Conservation (phyloP, 768 basidiomycete species). For the Suillus occidentalis region DNA sequence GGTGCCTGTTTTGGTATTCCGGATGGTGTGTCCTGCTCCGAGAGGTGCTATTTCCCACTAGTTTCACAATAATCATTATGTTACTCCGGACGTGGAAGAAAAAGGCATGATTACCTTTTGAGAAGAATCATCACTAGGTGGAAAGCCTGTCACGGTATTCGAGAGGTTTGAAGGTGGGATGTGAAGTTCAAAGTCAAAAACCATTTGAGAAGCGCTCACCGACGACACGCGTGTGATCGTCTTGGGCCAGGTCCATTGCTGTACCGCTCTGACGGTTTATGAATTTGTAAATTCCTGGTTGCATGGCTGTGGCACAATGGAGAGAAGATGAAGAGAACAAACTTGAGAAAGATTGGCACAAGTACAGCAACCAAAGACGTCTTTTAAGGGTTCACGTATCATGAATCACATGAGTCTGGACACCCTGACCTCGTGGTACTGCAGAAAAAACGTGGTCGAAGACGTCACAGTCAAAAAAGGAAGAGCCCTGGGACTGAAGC, state of each 20-base stretch:
- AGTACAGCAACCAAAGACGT: neutral
- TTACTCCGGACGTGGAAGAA: neutral
- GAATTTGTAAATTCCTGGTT: slow-evolving; percentile 32
- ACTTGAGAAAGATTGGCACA: neutral
- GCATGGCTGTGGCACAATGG: slow-evolving; percentile 8
- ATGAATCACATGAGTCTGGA: neutral
- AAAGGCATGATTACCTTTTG: slow-evolving; percentile 25
- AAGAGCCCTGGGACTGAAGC: no score
- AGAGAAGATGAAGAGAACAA: neutral
- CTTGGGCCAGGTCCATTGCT: slow-evolving; percentile 28
- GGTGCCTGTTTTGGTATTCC: slow-evolving; percentile 32
- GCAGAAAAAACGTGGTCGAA: neutral
- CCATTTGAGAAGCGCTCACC: slow-evolving; percentile 17
- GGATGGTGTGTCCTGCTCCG: slow-evolving; percentile 30
- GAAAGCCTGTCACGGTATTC: slow-evolving; percentile 22
- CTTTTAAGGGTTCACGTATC: neutral
- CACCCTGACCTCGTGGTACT: neutral
- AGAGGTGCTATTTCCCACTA: slow-evolving; percentile 32
- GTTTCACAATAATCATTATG: neutral
- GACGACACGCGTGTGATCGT: slow-evolving; percentile 17
- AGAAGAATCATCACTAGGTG: slow-evolving; percentile 27
- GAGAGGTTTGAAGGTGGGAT: neutral
- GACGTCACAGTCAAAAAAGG: neutral
- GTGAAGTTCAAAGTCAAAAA: neutral
- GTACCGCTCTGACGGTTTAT: slow-evolving; percentile 33